These are phyloP conservation scores for Bimuria novae-zelandiae DNA, from an alignment of 2,329 filamentous ascomycete species.

Conservation along the genomic window DNA sequence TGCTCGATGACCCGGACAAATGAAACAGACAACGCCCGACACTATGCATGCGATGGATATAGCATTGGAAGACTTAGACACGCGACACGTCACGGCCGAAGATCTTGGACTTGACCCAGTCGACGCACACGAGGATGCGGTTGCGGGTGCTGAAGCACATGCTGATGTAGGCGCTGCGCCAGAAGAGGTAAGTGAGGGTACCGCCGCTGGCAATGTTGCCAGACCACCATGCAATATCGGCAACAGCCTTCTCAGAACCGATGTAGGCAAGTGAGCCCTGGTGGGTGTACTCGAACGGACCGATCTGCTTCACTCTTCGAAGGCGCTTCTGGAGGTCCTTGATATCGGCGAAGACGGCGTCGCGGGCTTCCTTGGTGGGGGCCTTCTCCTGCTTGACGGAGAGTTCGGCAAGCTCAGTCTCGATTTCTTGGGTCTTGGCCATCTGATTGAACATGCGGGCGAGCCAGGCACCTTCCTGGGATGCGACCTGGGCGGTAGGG, in stretches of 20 bases:
- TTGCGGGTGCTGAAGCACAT: constrained; percentile 99
- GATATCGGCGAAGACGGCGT: constrained; percentile 72
- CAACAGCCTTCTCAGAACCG: constrained; percentile 95
- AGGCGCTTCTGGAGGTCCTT: constrained; percentile 85
- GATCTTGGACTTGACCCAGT: constrained; percentile 96
- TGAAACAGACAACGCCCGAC: constrained; percentile 8
- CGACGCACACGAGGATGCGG: constrained; percentile 86
- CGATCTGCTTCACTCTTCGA: constrained; percentile 88
- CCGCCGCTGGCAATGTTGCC: constrained; percentile 95
- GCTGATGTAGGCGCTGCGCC: constrained; percentile 95
- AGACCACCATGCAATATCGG: constrained; percentile 95
- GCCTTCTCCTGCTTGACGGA: constrained; percentile 64
- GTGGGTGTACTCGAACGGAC: constrained; percentile 98
- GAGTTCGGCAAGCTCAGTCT: constrained; percentile 73
- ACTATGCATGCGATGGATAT: not conserved
- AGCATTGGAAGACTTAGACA: constrained; percentile 50
- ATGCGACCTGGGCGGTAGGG: constrained; percentile 93
- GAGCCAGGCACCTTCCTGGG: constrained; percentile 94
- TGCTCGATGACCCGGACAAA: constrained; percentile 4
- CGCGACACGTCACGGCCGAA: constrained; percentile 94
- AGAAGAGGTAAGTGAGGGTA: constrained; percentile 95
- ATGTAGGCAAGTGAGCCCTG: constrained; percentile 97
- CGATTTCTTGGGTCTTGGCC: constrained; percentile 88
- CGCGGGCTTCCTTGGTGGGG: constrained; percentile 66
- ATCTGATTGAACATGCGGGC: constrained; percentile 98